Base-by-base conservation (phyloP, 2,329 filamentous ascomycete species). In the Exophiala oligosperma region DNA sequence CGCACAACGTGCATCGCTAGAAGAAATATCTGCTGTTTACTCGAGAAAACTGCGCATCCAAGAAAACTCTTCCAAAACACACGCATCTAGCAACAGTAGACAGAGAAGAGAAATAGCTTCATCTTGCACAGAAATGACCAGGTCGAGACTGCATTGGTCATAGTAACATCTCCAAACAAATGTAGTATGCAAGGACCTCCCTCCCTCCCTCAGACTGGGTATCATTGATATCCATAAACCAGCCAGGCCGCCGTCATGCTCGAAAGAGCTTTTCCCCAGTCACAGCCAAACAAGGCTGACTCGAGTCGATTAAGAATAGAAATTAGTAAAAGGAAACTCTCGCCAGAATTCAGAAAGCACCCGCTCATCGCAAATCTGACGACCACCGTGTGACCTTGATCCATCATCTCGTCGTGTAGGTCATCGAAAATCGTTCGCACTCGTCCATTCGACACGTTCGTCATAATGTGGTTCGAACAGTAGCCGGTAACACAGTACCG, bases 351-450 rank as follows among this genome's bases (percentile, higher is more conserved):
- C 14, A 43, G n/a, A 17, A 43, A 43, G 40, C 21, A 23, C 21
- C 11, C 40, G 40, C 40, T 43, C 40, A 23, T 43, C 40, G 21
- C 40, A 43, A 43, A 8, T 46, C 9, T 37, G 32, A 40, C n/a
- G 28, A 49, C 29, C 47, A 26, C 37, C 23, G 2, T 21, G 6
- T 28, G 47, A 38, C 46, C 26, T 52, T 40, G 32, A 26, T 41
- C 52, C 32, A 24, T 59, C 56, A 41, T 59, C 47, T 43, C 56
- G 23, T 59, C 56, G 41, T 59, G 46, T 47, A 51, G 56, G 41
- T 59, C 56, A 46, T 59, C 54, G 47, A 46, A 17, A 37, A 41
- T 55, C 51, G 23, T 58, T n/a, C 40, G 40, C 5, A 43, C 40
- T 43, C n/a, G 12, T 43, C 40, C 40, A 43, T 21, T 43, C 40